phyloP scores from a whole-genome alignment of 2,329 filamentous ascomycete genomes.

The Rutstroemia sp. region DNA sequence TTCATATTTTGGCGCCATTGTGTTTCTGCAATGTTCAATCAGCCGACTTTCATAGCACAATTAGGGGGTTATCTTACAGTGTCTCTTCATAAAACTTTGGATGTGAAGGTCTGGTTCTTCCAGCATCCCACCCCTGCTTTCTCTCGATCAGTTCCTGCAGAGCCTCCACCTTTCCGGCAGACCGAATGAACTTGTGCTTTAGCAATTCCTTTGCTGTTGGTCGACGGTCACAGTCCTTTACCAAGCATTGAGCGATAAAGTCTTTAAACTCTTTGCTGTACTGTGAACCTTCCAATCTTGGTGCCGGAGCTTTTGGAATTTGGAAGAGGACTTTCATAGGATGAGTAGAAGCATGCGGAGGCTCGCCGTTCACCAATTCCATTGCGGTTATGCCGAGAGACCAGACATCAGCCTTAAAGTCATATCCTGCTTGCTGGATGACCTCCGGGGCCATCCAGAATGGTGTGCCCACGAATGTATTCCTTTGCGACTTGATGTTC shows the following conservation, averaged over 20 bases:
- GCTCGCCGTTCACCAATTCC: constrained; percentile 81
- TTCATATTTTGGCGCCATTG: constrained; percentile 57
- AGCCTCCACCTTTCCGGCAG: constrained; percentile 79
- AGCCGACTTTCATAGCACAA: neutral
- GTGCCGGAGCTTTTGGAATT: constrained; percentile 82
- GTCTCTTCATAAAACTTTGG: constrained; percentile 92
- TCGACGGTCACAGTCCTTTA: constrained; percentile 82
- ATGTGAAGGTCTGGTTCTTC: constrained; percentile 59
- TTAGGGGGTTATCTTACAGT: constrained; percentile 40
- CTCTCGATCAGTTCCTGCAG: constrained; percentile 81
- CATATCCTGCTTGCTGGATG: constrained; percentile 76
- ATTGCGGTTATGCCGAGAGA: constrained; percentile 87
- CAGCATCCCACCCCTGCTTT: constrained; percentile 74
- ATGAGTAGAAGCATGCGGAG: constrained; percentile 77
- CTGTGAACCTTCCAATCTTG: constrained; percentile 68
- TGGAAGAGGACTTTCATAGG: constrained; percentile 92
- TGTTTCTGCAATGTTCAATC: constrained; percentile 39
- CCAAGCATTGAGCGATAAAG: constrained; percentile 82
- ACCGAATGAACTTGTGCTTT: constrained; percentile 80
- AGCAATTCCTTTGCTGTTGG: constrained; percentile 82
- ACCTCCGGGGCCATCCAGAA: constrained; percentile 98
- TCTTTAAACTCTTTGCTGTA: constrained; percentile 92
- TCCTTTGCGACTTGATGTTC: constrained; percentile 94
- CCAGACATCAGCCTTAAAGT: constrained; percentile 92
- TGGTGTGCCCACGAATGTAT: constrained; percentile 95